Percentiles rank a stretch among this genome's conserved stretches.
These are phyloP conservation scores for Alternaria atra DNA, from an alignment of 2,329 filamentous ascomycete genomes.

Conservation along the genomic window DNA sequence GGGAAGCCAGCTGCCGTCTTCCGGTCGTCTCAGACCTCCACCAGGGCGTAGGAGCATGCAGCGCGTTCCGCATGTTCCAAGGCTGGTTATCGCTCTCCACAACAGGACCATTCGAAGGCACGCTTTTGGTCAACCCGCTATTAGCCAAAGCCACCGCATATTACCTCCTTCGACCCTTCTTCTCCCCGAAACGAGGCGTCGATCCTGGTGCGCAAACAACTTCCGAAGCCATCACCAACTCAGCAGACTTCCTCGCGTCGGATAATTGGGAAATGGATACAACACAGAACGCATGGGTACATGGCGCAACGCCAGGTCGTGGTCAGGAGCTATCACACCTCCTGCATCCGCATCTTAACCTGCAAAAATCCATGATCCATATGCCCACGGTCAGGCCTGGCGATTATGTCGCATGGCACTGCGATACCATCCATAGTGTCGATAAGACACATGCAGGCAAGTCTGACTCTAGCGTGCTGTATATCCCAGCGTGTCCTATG, in stretches of 20 bases:
- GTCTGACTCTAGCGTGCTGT: conserved; percentile 82
- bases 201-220: conserved; percentile 45
- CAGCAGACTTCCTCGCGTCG: conserved; percentile 57
- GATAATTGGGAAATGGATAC: conserved; percentile 69
- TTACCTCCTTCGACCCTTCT: conserved; percentile 84
- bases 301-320: conserved; percentile 73
- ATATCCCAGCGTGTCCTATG: conserved; percentile 86
- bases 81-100: conserved; percentile 85
- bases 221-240: conserved; percentile 39
- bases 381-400: conserved; percentile 74
- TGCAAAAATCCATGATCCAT: conserved; percentile 75
- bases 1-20: conserved; percentile 76
- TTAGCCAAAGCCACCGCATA: conserved; percentile 80
- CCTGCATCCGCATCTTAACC: conserved; percentile 75
- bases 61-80: conserved; percentile 87
- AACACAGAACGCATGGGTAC: conserved; percentile 67
- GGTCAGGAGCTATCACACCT: conserved; percentile 72
- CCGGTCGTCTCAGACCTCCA: conserved; percentile 78
- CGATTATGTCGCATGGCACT: conserved; percentile 83
- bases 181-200: conserved; percentile 62
- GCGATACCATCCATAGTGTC: conserved; percentile 82
- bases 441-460: conserved; percentile 78
- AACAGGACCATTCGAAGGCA: conserved; percentile 78
- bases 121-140: conserved; percentile 82
- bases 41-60: conserved; percentile 81